Percentiles rank a stretch among this genome's conserved stretches.
Evolutionary conservation across 2,329 filamentous ascomycete genomes (phyloP).

Genomic region (Exophiala spinifera): DNA sequence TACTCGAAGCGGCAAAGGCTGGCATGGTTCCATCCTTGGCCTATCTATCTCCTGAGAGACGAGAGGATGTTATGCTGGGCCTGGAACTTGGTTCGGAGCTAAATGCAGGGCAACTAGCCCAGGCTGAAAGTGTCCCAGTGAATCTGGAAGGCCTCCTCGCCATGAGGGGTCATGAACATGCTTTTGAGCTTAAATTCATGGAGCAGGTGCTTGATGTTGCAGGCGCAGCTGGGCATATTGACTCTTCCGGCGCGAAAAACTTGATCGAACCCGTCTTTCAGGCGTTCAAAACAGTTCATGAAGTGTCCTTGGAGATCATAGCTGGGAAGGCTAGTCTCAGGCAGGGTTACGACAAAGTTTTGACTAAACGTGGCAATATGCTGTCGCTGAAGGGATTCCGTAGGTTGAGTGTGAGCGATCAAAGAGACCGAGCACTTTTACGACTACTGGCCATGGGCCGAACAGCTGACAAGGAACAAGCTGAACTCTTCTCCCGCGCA

Average conservation of each 20-base stretch:
- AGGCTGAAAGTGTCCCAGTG: constrained; percentile 38
- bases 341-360: constrained; percentile 36
- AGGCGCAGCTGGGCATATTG: constrained; percentile 38
- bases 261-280: constrained; percentile 37
- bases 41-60: constrained; percentile 25
- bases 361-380: constrained; percentile 33
- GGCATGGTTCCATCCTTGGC: constrained; percentile 33
- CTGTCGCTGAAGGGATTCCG: constrained; percentile 33
- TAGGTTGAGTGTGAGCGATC: constrained; percentile 28
- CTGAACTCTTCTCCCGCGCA: constrained; percentile 32
- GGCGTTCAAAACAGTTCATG: constrained; percentile 33
- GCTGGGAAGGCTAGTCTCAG: constrained; percentile 25
- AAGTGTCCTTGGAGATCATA: constrained; percentile 34
- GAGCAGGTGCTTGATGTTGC: constrained; percentile 41
- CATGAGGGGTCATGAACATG: constrained; percentile 30
- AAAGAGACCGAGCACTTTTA: constrained; percentile 36
- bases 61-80: constrained; percentile 34
- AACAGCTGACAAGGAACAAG: constrained; percentile 32
- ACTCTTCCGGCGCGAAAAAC: constrained; percentile 33
- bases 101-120: constrained; percentile 40
- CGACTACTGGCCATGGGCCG: constrained; percentile 40
- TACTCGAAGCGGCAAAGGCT: constrained; percentile 32
- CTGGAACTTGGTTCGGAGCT: constrained; percentile 37
- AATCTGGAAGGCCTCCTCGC: constrained; percentile 32
- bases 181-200: constrained; percentile 37